These are phyloP conservation scores for Panicum hallii DNA, from an alignment of 202 grass and related monocot species.

Conservation along the genomic window DNA sequence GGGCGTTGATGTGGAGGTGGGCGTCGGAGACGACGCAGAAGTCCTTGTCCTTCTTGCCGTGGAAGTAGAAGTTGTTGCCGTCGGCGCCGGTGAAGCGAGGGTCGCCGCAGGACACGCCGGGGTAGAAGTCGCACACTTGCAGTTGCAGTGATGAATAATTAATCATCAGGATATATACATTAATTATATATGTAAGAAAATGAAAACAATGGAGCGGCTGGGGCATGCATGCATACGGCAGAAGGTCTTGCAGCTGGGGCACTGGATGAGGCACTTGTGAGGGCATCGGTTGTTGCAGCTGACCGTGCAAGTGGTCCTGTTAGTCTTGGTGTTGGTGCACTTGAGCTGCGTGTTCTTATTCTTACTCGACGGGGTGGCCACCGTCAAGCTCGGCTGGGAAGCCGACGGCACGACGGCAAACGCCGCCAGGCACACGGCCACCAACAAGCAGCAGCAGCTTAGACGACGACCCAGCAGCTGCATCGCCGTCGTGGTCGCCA, in stretches of 20 bases:
- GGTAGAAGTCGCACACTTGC: conserved; percentile 2
- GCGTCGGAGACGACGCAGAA: conserved; percentile 70
- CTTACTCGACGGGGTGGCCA: neutral
- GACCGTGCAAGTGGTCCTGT: conserved; percentile 37
- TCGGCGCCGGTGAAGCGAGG: conserved; percentile 70
- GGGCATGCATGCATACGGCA: conserved; percentile 7
- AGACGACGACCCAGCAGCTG: neutral
- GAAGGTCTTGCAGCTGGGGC: conserved; percentile 51
- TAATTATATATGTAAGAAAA: too few species aligned
- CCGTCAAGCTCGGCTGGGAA: neutral
- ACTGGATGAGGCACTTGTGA: conserved; percentile 43
- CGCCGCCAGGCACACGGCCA: neutral
- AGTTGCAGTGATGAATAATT: too few species aligned
- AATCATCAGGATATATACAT: too few species aligned
- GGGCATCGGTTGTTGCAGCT: conserved; percentile 39
- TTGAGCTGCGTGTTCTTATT: neutral
- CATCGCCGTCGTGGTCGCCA: neutral
- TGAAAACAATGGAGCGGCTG: too few species aligned
- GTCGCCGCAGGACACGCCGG: conserved; percentile 58
- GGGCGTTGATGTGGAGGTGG: conserved; percentile 66
- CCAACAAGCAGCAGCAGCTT: neutral
- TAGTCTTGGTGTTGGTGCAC: conserved; percentile 28
- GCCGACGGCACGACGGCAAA: neutral
- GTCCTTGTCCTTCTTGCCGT: conserved; percentile 52
- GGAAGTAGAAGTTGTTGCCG: conserved; percentile 84